A percentile compares a stretch with the other conserved stretches of the same genome.
phyloP scores from a whole-genome alignment of 1,284 basidiomycete genomes.

The Tilletia walkeri region DNA sequence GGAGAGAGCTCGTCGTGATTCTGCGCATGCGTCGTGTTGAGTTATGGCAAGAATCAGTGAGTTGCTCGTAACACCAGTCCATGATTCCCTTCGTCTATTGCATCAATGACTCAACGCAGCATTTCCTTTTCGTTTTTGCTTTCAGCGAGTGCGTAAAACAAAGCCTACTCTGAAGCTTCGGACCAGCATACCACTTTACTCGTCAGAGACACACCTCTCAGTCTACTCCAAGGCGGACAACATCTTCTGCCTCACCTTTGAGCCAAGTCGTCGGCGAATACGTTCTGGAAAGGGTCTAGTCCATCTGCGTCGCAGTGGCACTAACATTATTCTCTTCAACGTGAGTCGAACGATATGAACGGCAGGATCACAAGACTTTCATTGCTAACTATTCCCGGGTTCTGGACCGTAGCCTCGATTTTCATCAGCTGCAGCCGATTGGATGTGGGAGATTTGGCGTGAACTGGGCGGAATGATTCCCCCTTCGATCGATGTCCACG shows the following conservation, averaged over 20 bases:
- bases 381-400: not conserved
- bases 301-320: constrained; percentile 61
- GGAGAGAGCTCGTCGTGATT: constrained; percentile 74
- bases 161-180: constrained; percentile 16
- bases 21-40: constrained; percentile 73
- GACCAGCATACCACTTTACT: constrained; percentile 65
- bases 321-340: constrained; percentile 76
- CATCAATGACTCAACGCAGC: not conserved
- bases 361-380: not conserved
- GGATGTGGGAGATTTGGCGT: constrained; percentile 78
- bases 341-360: constrained; percentile 26
- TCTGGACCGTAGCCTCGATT: constrained; percentile 28
- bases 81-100: not conserved
- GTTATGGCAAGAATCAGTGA: constrained; percentile 66
- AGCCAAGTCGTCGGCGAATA: constrained; percentile 24
- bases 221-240: constrained; percentile 77
- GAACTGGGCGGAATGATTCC: constrained; percentile 63
- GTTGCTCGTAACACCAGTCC: not conserved
- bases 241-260: constrained; percentile 70
- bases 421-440: constrained; percentile 71
- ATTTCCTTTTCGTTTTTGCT: not conserved
- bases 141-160: constrained; percentile 24
- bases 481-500: constrained; percentile 59
- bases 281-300: constrained; percentile 46
- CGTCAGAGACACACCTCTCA: constrained; percentile 66